These are phyloP conservation scores for Tinospora cordifolia DNA, from an alignment of 164 flowering plant genomes.

Conservation along the genomic window DNA sequence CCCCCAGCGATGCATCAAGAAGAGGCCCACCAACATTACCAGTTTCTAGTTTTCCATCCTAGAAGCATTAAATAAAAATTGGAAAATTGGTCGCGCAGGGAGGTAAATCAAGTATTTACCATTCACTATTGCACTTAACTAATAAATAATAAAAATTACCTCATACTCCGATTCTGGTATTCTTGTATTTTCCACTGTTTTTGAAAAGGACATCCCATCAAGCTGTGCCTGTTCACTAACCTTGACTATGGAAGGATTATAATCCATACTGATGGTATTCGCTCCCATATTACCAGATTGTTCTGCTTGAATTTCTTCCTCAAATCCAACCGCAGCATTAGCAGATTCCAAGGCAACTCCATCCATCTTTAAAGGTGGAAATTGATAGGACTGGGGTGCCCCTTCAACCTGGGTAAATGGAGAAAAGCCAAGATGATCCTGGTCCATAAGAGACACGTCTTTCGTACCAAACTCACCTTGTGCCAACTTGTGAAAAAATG, in stretches of 20 bases:
- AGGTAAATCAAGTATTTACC: background rate
- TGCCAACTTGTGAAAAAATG: conserved; percentile 82
- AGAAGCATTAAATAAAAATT: conserved; percentile 16
- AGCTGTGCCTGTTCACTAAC: conserved; percentile 40
- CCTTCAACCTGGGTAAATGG: conserved; percentile 31
- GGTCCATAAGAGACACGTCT: conserved; percentile 81
- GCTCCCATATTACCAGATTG: conserved; percentile 17
- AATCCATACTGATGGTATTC: conserved; percentile 15
- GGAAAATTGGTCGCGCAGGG: conserved; percentile 8
- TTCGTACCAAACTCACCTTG: conserved; percentile 43
- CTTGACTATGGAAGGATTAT: conserved; percentile 29
- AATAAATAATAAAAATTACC: conserved; percentile 29
- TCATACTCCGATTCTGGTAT: conserved; percentile 54
- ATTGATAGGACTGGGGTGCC: conserved; percentile 29
- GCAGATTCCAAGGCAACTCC: conserved; percentile 20
- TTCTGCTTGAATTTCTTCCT: conserved; percentile 27
- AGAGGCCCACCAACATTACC: conserved; percentile 41
- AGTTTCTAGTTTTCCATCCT: conserved; percentile 52
- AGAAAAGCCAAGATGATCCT: conserved; percentile 54
- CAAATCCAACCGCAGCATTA: conserved; percentile 28
- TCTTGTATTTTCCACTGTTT: conserved; percentile 28
- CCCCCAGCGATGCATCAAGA: conserved; percentile 44
- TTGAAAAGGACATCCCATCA: conserved; percentile 32
- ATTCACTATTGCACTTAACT: background rate
- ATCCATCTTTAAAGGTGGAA: conserved; percentile 28